These are phyloP conservation scores for Alloteropsis semialata DNA, from an alignment of 176 grass and related monocot species.

Conservation along the genomic window DNA sequence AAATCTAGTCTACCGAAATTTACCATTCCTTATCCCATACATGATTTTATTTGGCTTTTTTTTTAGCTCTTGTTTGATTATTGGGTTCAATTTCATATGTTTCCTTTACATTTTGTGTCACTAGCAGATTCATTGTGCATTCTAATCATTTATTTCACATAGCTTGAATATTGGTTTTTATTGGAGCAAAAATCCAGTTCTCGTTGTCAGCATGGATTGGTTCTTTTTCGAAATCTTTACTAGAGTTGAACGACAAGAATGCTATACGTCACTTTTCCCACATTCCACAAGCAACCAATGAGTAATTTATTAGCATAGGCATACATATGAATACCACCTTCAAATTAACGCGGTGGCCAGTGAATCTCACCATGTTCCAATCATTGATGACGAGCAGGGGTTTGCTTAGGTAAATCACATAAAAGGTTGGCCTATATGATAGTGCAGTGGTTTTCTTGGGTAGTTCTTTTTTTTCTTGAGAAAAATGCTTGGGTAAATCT, in stretches of 20 bases:
- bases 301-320: background rate
- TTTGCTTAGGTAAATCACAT: background rate
- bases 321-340: background rate
- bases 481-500: background rate
- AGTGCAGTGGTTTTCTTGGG: background rate
- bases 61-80: too few species aligned
- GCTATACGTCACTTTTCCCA: background rate
- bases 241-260: background rate
- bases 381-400: background rate
- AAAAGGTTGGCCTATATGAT: background rate
- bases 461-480: background rate
- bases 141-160: background rate
- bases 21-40: background rate
- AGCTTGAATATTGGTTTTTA: background rate
- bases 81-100: background rate
- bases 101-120: background rate
- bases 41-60: background rate
- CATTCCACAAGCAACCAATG: background rate
- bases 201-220: background rate
- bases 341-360: background rate
- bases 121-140: background rate
- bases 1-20: background rate
- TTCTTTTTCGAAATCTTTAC: background rate
- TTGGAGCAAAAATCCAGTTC: background rate
- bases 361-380: background rate